Base-by-base conservation (phyloP, 441 rosid genomes). In the Croton laevigatus region DNA sequence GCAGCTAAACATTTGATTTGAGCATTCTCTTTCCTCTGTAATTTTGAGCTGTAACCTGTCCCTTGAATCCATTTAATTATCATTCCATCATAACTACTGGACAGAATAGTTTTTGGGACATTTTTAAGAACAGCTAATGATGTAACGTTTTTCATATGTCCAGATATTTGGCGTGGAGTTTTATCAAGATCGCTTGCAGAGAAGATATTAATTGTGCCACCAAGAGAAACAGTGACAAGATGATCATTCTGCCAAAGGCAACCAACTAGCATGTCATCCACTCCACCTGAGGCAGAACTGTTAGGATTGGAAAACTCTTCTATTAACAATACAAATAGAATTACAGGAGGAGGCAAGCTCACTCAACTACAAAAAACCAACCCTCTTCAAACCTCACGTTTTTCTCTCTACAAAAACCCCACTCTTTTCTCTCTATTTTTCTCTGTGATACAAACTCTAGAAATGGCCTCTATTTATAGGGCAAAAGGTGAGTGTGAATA, bases 211-310 rank as follows among this genome's bases (percentile, higher is more conserved):
- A 92, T 79, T 66, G 87, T 89, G 22, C 97, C 97, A 61, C 98
- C 97, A 38, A 94, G 97, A 73, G 98, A 94, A 77, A 94, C 88
- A 20, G 89, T 86, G 76, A 94, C 96, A 65, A 90, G 86, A 80
- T 92, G 84, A 75, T 88, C 86, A 75, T 90, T 89, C 78, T 84
- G 92, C 97, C 98, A 94, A 59, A 91, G 92, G 79, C 98, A 89
- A 73, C 98, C 96, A 37, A 94, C 97, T 59, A 94, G 83, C 98
- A 94, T 94, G 75, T 90, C 98, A 61, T 94, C 94, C 64, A 94
- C 83, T 71, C 97, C 97, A n/a, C 96, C 96, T 6, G 88, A 81
- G 71, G 87, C 90, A 65, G 90, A 94, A n/a, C n/a, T n/a, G n/a
- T n/a, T n/a, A n/a, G n/a, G n/a, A n/a, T n/a, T n/a, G n/a, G n/a